Evolutionary conservation across 176 grass and related monocot species (phyloP).

Genomic region (Avena sativa): DNA sequence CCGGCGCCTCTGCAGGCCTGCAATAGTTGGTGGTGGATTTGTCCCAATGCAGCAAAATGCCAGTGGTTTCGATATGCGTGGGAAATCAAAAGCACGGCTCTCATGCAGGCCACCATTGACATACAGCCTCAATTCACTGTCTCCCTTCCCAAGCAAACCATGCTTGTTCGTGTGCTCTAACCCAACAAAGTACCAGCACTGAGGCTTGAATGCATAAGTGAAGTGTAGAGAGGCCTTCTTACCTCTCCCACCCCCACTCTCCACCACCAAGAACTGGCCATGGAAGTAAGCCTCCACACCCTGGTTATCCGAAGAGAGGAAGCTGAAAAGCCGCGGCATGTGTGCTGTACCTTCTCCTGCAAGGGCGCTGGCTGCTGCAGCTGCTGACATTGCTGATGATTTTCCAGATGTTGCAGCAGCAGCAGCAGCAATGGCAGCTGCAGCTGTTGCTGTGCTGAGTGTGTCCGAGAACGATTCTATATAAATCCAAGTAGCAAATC

Average conservation of each 20-base stretch:
- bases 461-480: constrained; percentile 96
- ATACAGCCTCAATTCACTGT: constrained; percentile 92
- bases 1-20: constrained; percentile 80
- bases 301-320: constrained; percentile 91
- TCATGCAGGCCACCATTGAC: constrained; percentile 83
- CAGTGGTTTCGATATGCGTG: constrained; percentile 89
- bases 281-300: constrained; percentile 97
- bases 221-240: constrained; percentile 97
- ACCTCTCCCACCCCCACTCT: constrained; percentile 76
- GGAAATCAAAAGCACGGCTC: constrained; percentile 90
- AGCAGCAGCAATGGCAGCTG: constrained; percentile 89
- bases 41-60: constrained; percentile 95
- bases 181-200: constrained; percentile 91
- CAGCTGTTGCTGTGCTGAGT: constrained; percentile 93
- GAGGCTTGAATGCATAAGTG: constrained; percentile 91
- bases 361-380: constrained; percentile 90
- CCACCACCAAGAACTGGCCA: constrained; percentile 96
- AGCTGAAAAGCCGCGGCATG: constrained; percentile 95
- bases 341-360: constrained; percentile 95
- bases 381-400: constrained; percentile 94
- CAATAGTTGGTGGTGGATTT: constrained; percentile 96
- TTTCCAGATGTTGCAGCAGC: constrained; percentile 90
- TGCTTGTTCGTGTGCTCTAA: constrained; percentile 92
- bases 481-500: constrained; percentile 94
- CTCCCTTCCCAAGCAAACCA: constrained; percentile 87